phyloP scores from a whole-genome alignment of 345 rosid genomes.

The Eutrema japonicum region DNA sequence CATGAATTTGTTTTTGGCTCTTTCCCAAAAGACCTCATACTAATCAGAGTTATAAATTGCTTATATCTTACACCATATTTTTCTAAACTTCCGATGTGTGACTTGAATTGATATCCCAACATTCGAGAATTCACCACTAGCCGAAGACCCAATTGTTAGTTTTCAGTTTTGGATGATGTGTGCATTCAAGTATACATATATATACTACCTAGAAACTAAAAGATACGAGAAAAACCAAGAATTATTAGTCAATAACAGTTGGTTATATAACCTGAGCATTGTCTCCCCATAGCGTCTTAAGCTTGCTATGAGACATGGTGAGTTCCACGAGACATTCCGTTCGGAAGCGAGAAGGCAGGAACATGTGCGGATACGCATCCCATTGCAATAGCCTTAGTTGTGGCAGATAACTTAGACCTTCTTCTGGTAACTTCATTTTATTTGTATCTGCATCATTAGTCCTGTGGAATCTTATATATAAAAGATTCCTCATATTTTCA shows the following conservation, averaged over 20 bases:
- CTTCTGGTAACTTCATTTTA: conserved; percentile 6
- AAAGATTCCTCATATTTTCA: conserved; percentile 4
- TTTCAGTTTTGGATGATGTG: neutral
- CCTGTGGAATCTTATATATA: neutral
- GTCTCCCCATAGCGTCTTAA: conserved; percentile 8
- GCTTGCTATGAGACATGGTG: conserved; percentile 16
- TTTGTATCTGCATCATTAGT: neutral
- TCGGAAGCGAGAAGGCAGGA: conserved; percentile 7
- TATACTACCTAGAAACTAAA: neutral
- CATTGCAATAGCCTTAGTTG: conserved; percentile 9
- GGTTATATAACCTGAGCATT: neutral
- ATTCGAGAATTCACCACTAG: neutral
- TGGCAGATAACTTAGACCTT: conserved; percentile 14
- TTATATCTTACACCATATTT: too few species aligned
- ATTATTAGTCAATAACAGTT: too few species aligned
- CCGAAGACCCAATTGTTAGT: neutral
- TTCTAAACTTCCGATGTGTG: too few species aligned
- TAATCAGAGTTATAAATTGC: too few species aligned
- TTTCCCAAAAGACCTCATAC: too few species aligned
- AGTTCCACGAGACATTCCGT: conserved; percentile 15
- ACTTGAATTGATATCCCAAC: too few species aligned
- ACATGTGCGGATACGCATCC: conserved; percentile 3
- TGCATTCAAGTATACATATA: neutral
- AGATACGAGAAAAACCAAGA: neutral
- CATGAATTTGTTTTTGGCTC: too few species aligned